Percentiles rank a stretch among this genome's conserved stretches.
Evolutionary conservation across 192 early-diverging fungal genomes (phyloP).

Genomic region (Coemansia sp.): DNA sequence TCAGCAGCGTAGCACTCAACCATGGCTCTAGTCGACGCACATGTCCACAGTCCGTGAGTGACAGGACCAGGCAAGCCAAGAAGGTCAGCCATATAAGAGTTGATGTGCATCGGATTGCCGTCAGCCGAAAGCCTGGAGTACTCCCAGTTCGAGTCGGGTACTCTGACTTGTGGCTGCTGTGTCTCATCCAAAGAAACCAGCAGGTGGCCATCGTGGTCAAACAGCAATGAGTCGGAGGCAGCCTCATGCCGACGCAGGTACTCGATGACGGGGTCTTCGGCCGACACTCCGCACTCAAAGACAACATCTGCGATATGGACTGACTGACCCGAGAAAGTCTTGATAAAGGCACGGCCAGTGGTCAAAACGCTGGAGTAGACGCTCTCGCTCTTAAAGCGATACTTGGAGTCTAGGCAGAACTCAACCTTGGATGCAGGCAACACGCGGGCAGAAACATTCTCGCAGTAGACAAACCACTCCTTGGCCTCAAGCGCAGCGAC

Average conservation of each 20-base stretch:
- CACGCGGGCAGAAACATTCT: constrained; percentile 32
- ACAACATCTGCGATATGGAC: constrained; percentile 77
- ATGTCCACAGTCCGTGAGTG: constrained; percentile 30
- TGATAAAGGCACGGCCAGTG: constrained; percentile 61
- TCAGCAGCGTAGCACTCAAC: constrained; percentile 89
- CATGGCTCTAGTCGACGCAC: constrained; percentile 75
- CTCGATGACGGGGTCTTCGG: constrained; percentile 81
- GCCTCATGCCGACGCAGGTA: constrained; percentile 76
- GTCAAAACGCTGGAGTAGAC: constrained; percentile 73
- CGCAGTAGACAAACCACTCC: constrained; percentile 71
- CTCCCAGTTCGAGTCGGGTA: constrained; percentile 76
- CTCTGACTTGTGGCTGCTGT: constrained; percentile 6
- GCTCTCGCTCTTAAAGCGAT: constrained; percentile 61
- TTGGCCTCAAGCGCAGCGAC: constrained; percentile 82
- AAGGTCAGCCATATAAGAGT: constrained; percentile 88
- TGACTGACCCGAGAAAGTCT: constrained; percentile 59
- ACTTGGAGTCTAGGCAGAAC: constrained; percentile 77
- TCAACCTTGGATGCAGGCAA: constrained; percentile 62
- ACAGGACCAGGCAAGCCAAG: constrained; percentile 86
- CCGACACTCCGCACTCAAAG: constrained; percentile 67
- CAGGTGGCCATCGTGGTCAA: constrained; percentile 68
- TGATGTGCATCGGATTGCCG: constrained; percentile 91
- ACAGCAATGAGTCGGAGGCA: constrained; percentile 71
- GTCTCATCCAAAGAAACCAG: not conserved
- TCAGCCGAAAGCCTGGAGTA: constrained; percentile 83